A percentile compares a stretch with the other conserved stretches of the same genome.
These are phyloP conservation scores for Cicer yamashitae DNA, from an alignment of 306 rosid species.

Conservation along the genomic window DNA sequence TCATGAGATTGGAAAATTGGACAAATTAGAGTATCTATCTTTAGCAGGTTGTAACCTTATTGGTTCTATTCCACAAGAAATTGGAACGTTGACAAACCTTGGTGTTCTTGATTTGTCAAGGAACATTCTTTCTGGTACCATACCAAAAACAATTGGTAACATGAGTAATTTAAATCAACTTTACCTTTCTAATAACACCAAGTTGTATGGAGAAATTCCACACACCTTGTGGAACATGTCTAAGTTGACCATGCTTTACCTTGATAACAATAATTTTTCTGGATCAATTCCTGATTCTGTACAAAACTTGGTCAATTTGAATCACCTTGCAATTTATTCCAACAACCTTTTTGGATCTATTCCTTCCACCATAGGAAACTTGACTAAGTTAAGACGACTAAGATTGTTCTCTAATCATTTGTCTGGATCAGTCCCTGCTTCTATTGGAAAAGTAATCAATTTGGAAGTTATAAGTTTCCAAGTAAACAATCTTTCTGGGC, in stretches of 20 bases:
- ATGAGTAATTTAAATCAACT: neutral
- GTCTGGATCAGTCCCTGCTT: constrained; percentile 31
- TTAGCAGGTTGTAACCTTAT: neutral
- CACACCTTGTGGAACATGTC: constrained; percentile 30
- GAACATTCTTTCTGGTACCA: constrained; percentile 9
- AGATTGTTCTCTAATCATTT: neutral
- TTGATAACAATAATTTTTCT: neutral
- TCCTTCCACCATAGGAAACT: constrained; percentile 44
- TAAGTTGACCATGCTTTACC: neutral
- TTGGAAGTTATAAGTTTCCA: accelerated
- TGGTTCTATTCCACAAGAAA: constrained; percentile 43
- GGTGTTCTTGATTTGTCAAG: neutral
- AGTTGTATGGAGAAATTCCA: constrained; percentile 15
- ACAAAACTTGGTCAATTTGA: constrained; percentile 34
- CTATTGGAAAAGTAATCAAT: constrained; percentile 20
- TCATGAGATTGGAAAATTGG: constrained; percentile 39
- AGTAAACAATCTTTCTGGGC: constrained; percentile 24
- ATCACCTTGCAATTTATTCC: accelerated
- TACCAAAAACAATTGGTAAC: constrained; percentile 41
- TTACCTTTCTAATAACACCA: neutral
- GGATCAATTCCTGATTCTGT: constrained; percentile 6
- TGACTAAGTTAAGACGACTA: neutral
- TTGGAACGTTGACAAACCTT: constrained; percentile 44
- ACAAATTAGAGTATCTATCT: neutral
- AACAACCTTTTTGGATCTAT: constrained; percentile 36